Percentiles rank a stretch among this genome's conserved stretches.
Evolutionary conservation across 495 filamentous ascomycete species (phyloP).

Genomic region (Neurospora sp.): DNA sequence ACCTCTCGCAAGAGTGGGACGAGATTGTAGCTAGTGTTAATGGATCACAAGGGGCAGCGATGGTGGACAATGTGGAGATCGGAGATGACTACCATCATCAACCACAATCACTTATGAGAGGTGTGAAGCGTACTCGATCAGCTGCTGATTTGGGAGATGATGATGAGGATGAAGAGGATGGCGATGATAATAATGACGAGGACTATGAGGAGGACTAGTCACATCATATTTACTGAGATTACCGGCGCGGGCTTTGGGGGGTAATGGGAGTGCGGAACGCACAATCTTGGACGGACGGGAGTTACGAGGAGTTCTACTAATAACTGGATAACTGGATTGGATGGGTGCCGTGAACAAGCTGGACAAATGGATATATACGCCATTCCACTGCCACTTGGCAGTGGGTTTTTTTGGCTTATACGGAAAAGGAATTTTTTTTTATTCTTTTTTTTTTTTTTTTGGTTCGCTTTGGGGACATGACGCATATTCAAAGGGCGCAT

Average conservation of each 20-base stretch:
- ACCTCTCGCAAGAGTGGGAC: conserved; percentile 17
- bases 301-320: neutral
- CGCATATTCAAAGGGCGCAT: neutral
- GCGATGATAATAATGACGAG: neutral
- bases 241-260: neutral
- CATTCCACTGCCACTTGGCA: neutral
- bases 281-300: neutral
- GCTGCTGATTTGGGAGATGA: neutral
- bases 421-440: neutral
- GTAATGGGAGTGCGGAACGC: neutral
- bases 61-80: neutral
- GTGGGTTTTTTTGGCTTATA: neutral
- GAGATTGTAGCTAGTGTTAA: conserved; percentile 1
- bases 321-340: neutral
- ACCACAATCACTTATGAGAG: neutral
- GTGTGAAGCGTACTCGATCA: neutral
- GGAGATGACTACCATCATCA: neutral
- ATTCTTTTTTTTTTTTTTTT: neutral
- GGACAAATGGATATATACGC: neutral
- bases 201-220: neutral
- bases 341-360: neutral
- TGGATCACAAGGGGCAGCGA: neutral
- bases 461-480: neutral
- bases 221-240: neutral
- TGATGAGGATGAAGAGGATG: neutral